A percentile compares a stretch with the other conserved stretches of the same genome.
phyloP scores from a whole-genome alignment of 345 rosid genomes.

The Leavenworthia alabamica region DNA sequence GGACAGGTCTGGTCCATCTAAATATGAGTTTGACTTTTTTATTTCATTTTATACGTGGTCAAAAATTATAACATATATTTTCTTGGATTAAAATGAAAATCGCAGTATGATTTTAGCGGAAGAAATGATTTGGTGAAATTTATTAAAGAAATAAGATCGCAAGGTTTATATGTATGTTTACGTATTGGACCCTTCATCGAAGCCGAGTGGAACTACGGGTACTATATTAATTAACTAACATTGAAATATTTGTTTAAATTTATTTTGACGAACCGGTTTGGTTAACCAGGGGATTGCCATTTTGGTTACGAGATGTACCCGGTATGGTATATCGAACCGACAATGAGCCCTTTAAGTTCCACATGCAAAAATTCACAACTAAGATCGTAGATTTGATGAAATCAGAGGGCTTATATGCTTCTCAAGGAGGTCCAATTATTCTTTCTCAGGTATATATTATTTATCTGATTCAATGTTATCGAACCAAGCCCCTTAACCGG shows the following conservation, averaged over 20 bases:
- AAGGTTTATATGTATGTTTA: constrained; percentile 70
- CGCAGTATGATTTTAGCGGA: constrained; percentile 81
- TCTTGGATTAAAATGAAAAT: background rate
- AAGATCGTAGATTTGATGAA: constrained; percentile 74
- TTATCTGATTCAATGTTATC: background rate
- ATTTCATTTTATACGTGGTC: background rate
- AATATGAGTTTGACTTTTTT: background rate
- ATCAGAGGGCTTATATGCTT: constrained; percentile 67
- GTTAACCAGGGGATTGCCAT: constrained; percentile 64
- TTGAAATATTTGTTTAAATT: background rate
- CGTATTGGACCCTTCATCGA: constrained; percentile 85
- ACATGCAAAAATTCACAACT: constrained; percentile 64
- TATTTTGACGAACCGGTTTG: background rate
- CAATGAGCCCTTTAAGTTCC: constrained; percentile 70
- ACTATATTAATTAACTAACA: background rate
- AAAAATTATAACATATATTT: background rate
- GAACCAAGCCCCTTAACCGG: background rate
- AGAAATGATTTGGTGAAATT: constrained; percentile 66
- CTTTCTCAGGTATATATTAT: constrained; percentile 59
- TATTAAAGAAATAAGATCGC: constrained; percentile 65
- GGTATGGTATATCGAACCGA: constrained; percentile 66
- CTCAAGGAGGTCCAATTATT: constrained; percentile 95
- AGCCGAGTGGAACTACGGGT: constrained; percentile 94
- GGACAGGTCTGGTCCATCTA: constrained; percentile 49
- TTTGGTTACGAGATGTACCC: constrained; percentile 78